Evolutionary conservation across 305 asterid species (phyloP), one percentile per base, ranked within the genome.

Genomic region (Solanum hybrid): DNA sequence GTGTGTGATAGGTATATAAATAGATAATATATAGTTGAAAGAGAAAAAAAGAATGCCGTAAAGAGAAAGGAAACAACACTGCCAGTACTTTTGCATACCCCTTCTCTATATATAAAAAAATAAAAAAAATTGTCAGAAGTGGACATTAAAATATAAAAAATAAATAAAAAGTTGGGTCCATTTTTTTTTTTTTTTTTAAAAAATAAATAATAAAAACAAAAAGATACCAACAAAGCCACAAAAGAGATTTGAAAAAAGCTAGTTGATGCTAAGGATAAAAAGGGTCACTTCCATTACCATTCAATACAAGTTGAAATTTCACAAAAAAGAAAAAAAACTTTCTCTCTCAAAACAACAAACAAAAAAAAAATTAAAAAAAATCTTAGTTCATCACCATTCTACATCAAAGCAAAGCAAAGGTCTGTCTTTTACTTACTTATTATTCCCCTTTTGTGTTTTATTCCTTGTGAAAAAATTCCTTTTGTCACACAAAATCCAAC

Each of bases 1-100:
- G 90, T 37, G 29, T 92, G 24, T 92, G 94, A 93, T 91, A 87
- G 94, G 89, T 88, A 92, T 92, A 89, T 34, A 93, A 90, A 88
- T 93, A 91, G 92, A 72, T 26, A 72, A 9, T 88, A 51, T 88
- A 51, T 88, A 88, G 92, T 46, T 91, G 94, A 90, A 94, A 91
- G 93, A 90, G 91, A 46, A 91, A 85, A 89, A 91, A 73, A 86
- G 94, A 94, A 92, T 93, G 96, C 95, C 97, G 97, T 95, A 93
- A 94, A 93, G 91, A 91, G 93, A 93, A 94, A 93, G 98, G 94
- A 94, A 94, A 94, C 91, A 89, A 90, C 91, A 92, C 90, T 64
- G 90, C 35, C 91, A 92, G 92, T 90, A 91, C 92, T 92, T 66
- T 91, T 77, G 24, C 92, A 92, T 85, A 92, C 93, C 46, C 93